Base-by-base conservation (phyloP, 2,329 filamentous ascomycete species). In the Beauveria australis region DNA sequence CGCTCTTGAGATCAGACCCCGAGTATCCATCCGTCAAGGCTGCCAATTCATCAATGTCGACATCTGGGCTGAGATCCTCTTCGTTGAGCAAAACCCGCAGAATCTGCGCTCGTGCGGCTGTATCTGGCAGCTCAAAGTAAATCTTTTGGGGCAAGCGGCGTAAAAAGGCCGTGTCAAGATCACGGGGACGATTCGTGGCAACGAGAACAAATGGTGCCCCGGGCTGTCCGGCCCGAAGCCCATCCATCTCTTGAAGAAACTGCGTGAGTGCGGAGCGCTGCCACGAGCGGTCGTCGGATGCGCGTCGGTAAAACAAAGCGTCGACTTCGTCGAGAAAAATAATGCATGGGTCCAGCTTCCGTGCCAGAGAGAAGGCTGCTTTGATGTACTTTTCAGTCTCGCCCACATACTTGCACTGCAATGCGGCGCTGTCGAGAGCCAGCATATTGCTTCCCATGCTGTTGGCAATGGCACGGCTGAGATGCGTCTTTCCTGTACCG, bases 1-100 rank as follows among this genome's bases (percentile, higher is more conserved):
- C 67, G 62, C 79, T 81, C 67, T 80, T 81, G 54, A 81, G 68
- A 62, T 82, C 79, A 1, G 78, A 80, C 18, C 79, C 79, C 0
- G 79, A 80, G 64, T 81, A 81, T 28, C 78, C 71, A 0, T 75
- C 72, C 1, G 79, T 81, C 18, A 73, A 71, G 28, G 67, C 71
- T 3, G 79, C 77, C 3, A 81, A 66, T 9, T 73, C 69, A 2
- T 72, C 68, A 12, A 80, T 65, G 40, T 76, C 72, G 4, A 79
- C 73, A 9, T 75, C 72, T 1, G 68, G 62, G 12, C 74, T 75
- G 16, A 59, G 24, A 9, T 68, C 64, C 66, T 82, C 79, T 9
- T 75, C 73, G 63, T 77, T 78, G 18, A 82, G 70, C 58, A 80
- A 75, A 40, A 81, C 77, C 59, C 75, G 73, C 18, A 82, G 70